Evolutionary conservation across 2,329 filamentous ascomycete genomes (phyloP), one percentile per base, ranked within the genome.

Genomic region (Colletotrichum sojae): DNA sequence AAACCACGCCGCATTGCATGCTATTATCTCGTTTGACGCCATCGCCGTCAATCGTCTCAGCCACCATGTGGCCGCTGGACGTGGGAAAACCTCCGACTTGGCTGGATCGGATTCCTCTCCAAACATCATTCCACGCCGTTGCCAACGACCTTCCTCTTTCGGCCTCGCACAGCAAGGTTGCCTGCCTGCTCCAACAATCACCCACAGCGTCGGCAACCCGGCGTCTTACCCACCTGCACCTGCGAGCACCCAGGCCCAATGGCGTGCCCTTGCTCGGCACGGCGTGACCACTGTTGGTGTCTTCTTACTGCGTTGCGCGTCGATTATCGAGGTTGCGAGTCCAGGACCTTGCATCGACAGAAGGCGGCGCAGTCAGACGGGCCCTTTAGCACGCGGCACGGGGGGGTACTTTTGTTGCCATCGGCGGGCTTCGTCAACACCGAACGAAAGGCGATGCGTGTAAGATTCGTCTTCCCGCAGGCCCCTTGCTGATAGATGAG

Each of bases 81-180:
- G 31, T 10, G 10, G 31, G 31, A 36, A 36, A 36, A 36, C 31
- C 31, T 12, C 31, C 31, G 31, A 36, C 31, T 36, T 36, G 31
- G 31, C 31, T 36, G 31, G 31, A 36, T 36, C 31, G 31, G 9
- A 36, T 36, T 36, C 31, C 31, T 3, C 9, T 36, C 27, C 25
- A 51, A 39, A 13, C 16, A 18, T 18, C 16, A 18, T 18, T 40
- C 57, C 36, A 51, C 12, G 5, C 16, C 13, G 39, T 6, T n/a
- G 5, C 13, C 16, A 58, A 53, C 25, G 56, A 67, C 57, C 60
- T 68, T 58, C 65, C 65, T 63, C 13, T 40, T 64, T 52, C 6
- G 65, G 51, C 36, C 36, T 53, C 25, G 46, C 36, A 18, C 46
- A 36, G 31, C 12, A n/a, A 39, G 15, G 25, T 43, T 63, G 59